Percentiles rank a stretch among this genome's conserved stretches.
Evolutionary conservation across 495 filamentous ascomycete genomes (phyloP).

Genomic region (Podospora bellae-mahoneyi): DNA sequence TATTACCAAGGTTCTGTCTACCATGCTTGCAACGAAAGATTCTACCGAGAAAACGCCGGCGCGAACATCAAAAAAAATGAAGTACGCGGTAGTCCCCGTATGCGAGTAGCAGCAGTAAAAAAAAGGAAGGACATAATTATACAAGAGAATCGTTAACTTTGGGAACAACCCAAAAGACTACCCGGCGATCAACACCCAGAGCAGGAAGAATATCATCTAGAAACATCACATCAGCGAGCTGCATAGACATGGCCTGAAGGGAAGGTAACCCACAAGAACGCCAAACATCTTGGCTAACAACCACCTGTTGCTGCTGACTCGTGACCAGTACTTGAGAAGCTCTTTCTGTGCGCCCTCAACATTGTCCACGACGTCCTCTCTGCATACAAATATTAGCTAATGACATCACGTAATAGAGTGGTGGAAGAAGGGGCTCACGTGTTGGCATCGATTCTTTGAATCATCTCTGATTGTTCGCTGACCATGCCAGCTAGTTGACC

Average conservation of each 20-base stretch:
- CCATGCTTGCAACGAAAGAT: constrained; percentile 5
- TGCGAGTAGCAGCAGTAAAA: constrained; percentile 14
- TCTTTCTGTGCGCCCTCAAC: constrained; percentile 94
- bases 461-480: constrained; percentile 93
- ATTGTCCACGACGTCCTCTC: constrained; percentile 77
- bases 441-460: constrained; percentile 89
- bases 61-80: constrained; percentile 11
- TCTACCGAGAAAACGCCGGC: constrained; percentile 21
- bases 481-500: constrained; percentile 98
- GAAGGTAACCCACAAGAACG: constrained; percentile 57
- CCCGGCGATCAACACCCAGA: constrained; percentile 41
- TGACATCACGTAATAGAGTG: not conserved
- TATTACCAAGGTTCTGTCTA: constrained; percentile 27
- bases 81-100: not conserved
- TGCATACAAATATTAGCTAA: constrained; percentile 52
- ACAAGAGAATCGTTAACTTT: constrained; percentile 4
- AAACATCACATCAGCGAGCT: not conserved
- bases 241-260: constrained; percentile 15
- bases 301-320: constrained; percentile 93
- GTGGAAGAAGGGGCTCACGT: constrained; percentile 43
- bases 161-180: constrained; percentile 17
- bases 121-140: constrained; percentile 11
- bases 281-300: constrained; percentile 99
- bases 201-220: constrained; percentile 35
- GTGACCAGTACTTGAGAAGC: constrained; percentile 91